phyloP scores from a whole-genome alignment of 345 rosid genomes.

The Anacardium occidentale region DNA sequence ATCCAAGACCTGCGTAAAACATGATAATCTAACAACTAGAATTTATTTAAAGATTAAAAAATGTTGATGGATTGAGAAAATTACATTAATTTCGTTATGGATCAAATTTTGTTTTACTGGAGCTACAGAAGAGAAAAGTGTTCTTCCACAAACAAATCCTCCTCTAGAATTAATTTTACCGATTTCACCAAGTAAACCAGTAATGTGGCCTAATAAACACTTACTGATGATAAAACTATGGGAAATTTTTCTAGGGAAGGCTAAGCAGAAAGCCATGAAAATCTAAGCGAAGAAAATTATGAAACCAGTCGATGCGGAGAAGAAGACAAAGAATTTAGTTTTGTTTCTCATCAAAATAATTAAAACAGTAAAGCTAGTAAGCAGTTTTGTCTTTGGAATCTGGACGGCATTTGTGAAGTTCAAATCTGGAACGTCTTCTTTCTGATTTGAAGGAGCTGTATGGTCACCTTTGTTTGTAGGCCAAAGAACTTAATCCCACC shows the following conservation, averaged over 20 bases:
- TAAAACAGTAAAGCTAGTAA: not conserved
- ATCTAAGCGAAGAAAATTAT: not conserved
- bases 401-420: too few species aligned
- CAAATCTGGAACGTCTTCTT: too few species aligned
- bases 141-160: not conserved
- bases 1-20: constrained; percentile 45
- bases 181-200: not conserved
- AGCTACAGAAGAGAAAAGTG: not conserved
- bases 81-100: not conserved
- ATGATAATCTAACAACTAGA: not conserved
- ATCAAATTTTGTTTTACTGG: not conserved
- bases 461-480: too few species aligned
- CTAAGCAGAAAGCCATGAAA: not conserved
- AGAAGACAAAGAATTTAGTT: not conserved
- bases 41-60: not conserved
- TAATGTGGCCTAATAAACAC: not conserved
- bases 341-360: too few species aligned
- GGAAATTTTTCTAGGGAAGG: not conserved
- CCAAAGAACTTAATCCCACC: too few species aligned
- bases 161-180: not conserved
- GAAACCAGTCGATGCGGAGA: not conserved
- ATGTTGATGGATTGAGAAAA: not conserved
- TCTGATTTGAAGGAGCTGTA: too few species aligned
- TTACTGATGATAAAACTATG: not conserved
- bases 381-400: too few species aligned